Evolutionary conservation across 768 basidiomycete species (phyloP).

Genomic region (Hygrophorus pudorinus): DNA sequence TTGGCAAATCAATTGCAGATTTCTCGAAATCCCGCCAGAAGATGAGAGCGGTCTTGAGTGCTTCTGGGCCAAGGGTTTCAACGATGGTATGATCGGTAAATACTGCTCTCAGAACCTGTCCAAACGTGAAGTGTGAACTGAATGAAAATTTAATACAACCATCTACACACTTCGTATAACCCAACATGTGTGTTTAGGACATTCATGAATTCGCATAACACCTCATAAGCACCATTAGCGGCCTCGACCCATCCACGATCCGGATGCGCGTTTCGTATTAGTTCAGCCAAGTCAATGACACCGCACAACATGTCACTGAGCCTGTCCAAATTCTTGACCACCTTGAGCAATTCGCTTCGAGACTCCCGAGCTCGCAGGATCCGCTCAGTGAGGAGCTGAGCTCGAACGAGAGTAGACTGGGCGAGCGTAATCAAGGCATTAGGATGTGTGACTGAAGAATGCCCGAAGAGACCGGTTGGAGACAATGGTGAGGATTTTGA

Average conservation of each 20-base stretch:
- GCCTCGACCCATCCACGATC: conserved; percentile 74
- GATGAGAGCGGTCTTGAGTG: conserved; percentile 80
- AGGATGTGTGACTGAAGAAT: conserved; percentile 63
- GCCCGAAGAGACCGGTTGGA: conserved; percentile 77
- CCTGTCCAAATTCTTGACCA: conserved; percentile 93
- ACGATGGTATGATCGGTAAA: conserved; percentile 60
- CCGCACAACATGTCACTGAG: conserved; percentile 94
- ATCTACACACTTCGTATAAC: conserved; percentile 67
- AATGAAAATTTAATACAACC: conserved; percentile 6
- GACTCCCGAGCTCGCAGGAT: conserved; percentile 69
- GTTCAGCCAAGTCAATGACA: conserved; percentile 93
- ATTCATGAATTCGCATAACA: conserved; percentile 95
- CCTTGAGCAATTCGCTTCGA: conserved; percentile 64
- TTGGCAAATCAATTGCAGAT: conserved; percentile 86
- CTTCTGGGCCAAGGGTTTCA: conserved; percentile 59
- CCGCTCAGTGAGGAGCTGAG: conserved; percentile 73
- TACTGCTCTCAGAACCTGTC: conserved; percentile 61
- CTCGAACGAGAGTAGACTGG: conserved; percentile 70
- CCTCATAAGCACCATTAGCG: conserved; percentile 83
- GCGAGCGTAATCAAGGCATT: conserved; percentile 62
- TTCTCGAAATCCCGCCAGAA: conserved; percentile 98
- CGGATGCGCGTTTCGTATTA: conserved; percentile 89
- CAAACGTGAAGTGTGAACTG: conserved; percentile 11
- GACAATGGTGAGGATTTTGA: conserved; percentile 32
- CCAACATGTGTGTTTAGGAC: conserved; percentile 89